These are phyloP conservation scores for Chimonanthus salicifolius DNA, from an alignment of 164 flowering plant species.

Conservation along the genomic window DNA sequence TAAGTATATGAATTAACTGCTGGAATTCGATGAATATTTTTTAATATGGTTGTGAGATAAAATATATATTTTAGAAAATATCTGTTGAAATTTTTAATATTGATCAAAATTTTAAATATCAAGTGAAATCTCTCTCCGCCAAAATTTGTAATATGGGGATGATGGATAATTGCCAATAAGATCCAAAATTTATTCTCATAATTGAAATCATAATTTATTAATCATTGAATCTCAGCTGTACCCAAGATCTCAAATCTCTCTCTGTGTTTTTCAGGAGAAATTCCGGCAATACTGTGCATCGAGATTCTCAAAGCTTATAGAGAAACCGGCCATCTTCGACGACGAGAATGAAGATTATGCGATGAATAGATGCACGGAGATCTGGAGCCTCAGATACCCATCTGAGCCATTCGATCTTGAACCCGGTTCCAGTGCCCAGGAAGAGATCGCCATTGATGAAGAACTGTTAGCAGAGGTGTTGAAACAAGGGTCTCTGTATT, in stretches of 20 bases:
- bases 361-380: slow-evolving; percentile 56
- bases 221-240: too few species aligned
- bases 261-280: slow-evolving; percentile 34
- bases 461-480: slow-evolving; percentile 36
- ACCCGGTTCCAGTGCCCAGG: neutral
- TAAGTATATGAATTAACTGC: too few species aligned
- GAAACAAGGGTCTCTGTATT: slow-evolving; percentile 34
- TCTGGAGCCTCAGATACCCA: slow-evolving; percentile 66
- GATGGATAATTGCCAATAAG: too few species aligned
- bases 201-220: too few species aligned
- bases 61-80: neutral
- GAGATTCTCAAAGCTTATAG: slow-evolving; percentile 61
- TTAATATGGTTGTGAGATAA: neutral
- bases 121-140: too few species aligned
- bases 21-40: too few species aligned
- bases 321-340: slow-evolving; percentile 64
- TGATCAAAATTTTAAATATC: too few species aligned
- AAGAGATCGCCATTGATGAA: slow-evolving; percentile 8
- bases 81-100: too few species aligned
- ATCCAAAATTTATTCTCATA: neutral
- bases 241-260: too few species aligned
- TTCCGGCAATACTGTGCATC: slow-evolving; percentile 64
- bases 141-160: too few species aligned
- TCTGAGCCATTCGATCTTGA: slow-evolving; percentile 68
- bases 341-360: slow-evolving; percentile 91